phyloP scores from a whole-genome alignment of 208 protist species.

The Phytomonas francai region DNA sequence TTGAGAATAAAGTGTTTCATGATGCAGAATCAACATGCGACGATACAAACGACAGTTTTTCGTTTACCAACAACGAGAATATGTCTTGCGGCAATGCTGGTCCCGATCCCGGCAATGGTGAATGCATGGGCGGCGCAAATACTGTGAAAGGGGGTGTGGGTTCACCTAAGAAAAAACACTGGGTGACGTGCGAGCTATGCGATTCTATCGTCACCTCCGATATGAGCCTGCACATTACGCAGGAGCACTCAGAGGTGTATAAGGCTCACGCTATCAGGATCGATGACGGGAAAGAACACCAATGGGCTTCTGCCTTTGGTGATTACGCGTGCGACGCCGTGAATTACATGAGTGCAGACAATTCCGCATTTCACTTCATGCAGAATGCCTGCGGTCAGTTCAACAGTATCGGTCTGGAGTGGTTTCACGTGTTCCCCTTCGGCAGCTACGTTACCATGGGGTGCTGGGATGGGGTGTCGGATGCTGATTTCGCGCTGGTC shows the following conservation, averaged over 20 bases:
- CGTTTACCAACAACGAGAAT: too few species aligned
- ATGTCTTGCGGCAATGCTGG: too few species aligned
- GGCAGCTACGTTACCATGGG: slow-evolving; percentile 69
- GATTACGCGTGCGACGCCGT: slow-evolving; percentile 29
- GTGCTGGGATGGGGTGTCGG: slow-evolving; percentile 66
- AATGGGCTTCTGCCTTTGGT: slow-evolving; percentile 11
- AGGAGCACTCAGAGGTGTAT: slow-evolving; percentile 24
- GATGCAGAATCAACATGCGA: too few species aligned
- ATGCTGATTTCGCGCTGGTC: slow-evolving; percentile 67
- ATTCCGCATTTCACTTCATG: slow-evolving; percentile 37
- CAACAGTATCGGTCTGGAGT: slow-evolving; percentile 12
- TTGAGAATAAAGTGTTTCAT: too few species aligned
- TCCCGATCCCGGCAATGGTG: too few species aligned
- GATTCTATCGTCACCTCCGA: slow-evolving; percentile 28
- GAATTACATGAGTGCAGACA: slow-evolving; percentile 26
- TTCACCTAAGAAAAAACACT: too few species aligned
- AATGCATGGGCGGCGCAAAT: too few species aligned
- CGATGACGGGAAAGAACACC: neutral
- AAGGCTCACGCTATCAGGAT: slow-evolving; percentile 2
- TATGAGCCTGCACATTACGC: slow-evolving; percentile 1
- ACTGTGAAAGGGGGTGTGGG: too few species aligned
- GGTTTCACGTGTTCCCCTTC: slow-evolving; percentile 47
- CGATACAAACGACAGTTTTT: too few species aligned
- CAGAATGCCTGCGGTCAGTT: slow-evolving; percentile 38
- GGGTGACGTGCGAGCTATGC: slow-evolving; percentile 31